Conservation (phyloP, 768 basidiomycete species). For the Serpula lacrymans region DNA sequence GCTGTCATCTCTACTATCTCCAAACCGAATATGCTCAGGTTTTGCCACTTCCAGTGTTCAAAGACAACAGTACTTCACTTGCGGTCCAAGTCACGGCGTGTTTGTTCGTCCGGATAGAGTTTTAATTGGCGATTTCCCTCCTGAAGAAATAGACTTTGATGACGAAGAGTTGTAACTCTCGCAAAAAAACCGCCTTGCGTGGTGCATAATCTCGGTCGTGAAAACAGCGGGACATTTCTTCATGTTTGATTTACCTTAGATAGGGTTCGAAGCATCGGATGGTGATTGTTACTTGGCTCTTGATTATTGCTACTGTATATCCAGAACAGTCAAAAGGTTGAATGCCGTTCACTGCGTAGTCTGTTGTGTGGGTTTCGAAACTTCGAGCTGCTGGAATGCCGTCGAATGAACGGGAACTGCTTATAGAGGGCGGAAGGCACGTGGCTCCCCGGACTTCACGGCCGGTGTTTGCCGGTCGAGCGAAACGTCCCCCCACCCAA, state of each 20-base stretch:
- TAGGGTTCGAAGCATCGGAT: too few species aligned
- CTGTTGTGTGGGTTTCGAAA: too few species aligned
- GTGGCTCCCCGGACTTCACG: slow-evolving; percentile 6
- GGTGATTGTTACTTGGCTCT: too few species aligned
- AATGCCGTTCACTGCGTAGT: too few species aligned
- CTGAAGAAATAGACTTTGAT: slow-evolving; percentile 72
- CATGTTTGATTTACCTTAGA: too few species aligned
- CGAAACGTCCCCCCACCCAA: too few species aligned
- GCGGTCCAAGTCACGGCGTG: slow-evolving; percentile 71
- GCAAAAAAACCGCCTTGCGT: too few species aligned
- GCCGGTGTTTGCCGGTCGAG: slow-evolving; percentile 9
- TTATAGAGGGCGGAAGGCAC: slow-evolving; percentile 1
- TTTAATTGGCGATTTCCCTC: slow-evolving; percentile 81
- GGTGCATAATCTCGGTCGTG: too few species aligned
- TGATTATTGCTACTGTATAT: too few species aligned
- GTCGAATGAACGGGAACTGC: slow-evolving; percentile 7
- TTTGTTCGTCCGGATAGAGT: slow-evolving; percentile 87
- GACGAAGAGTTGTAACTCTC: slow-evolving; percentile 83
- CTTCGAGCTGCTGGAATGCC: slow-evolving; percentile 5
- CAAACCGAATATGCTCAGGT: background rate
- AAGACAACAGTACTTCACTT: slow-evolving; percentile 83
- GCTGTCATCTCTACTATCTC: slow-evolving; percentile 28
- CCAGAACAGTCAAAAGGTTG: too few species aligned
- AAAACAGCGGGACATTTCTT: too few species aligned
- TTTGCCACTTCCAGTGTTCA: slow-evolving; percentile 56